Conservation (phyloP, 768 basidiomycete species). For the Nevesoporus exiguus region DNA sequence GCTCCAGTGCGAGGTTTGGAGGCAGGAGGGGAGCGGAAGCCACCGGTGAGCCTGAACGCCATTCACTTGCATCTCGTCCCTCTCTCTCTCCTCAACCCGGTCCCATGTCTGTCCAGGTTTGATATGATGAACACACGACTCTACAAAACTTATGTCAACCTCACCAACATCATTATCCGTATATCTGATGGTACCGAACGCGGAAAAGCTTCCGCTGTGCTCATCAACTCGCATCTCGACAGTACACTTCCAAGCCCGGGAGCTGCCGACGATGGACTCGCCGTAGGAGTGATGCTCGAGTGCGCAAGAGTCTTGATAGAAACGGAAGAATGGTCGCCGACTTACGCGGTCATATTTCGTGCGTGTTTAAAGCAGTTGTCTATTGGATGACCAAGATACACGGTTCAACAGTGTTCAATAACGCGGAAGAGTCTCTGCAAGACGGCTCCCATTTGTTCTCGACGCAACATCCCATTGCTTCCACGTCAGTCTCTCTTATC, state of each 20-base stretch:
- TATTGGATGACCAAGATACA: not conserved
- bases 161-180: constrained; percentile 88
- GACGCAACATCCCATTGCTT: constrained; percentile 76
- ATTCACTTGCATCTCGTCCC: not conserved
- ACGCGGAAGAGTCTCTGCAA: constrained; percentile 92
- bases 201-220: constrained; percentile 76
- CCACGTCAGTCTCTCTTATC: constrained; percentile 51
- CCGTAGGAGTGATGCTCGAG: constrained; percentile 92
- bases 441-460: constrained; percentile 93
- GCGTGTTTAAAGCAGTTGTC: constrained; percentile 28
- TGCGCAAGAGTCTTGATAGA: constrained; percentile 70
- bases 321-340: constrained; percentile 68
- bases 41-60: constrained; percentile 60
- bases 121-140: constrained; percentile 86
- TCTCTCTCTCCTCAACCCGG: not conserved
- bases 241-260: constrained; percentile 87
- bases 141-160: constrained; percentile 81
- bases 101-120: constrained; percentile 50
- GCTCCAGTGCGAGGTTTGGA: constrained; percentile 89
- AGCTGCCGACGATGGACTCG: constrained; percentile 83
- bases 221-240: constrained; percentile 89
- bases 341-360: constrained; percentile 81
- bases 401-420: constrained; percentile 72
- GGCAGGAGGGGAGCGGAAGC: constrained; percentile 83
- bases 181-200: constrained; percentile 71